Base-by-base conservation (phyloP, 2,329 filamentous ascomycete genomes). In the Aspergillaceae sp. region DNA sequence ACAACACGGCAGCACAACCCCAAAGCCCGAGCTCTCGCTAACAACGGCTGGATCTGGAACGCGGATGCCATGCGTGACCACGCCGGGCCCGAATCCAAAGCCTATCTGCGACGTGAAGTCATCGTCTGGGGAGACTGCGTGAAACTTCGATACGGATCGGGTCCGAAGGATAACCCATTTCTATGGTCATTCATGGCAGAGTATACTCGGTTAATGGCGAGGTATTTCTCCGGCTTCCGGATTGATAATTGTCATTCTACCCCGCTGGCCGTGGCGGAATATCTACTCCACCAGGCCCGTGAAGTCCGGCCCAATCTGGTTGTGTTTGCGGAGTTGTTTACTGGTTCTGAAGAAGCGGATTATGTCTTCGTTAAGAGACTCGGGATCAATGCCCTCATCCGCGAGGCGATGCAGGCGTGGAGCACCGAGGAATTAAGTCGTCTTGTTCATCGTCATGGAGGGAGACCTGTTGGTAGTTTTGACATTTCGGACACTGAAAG, bases 101-200 rank as follows among this genome's bases (percentile, higher is more conserved):
- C 91, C n/a, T 98, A 98, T 61, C 77, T 98, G n/a, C 81, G 88
- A 44, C 81, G 92, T 55, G 89, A 98, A 66, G 88, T 98, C 50
- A 97, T 98, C 55, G 86, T 96, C 29, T 98, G 92, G 92, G 90
- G 91, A 9, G 92, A 98, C 63, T 98, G 94, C 63, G 92, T 97
- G 51, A 98, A 98, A 73, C 77, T 98, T 44, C 83, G 92, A 11
- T 98, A 97, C 61, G 92, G 92, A 32, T 76, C 73, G 28, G 76
- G 81, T 0, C 86, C 84, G 0, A 70, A 90, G 44, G 92, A 97
- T 63, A 97, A 84, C 57, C 91, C 92, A 0, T 98, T 82, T 73
- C 74, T 98, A 6, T 98, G 92, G 92, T 82, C 95, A 6, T 87
- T 87, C 64, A 98, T 98, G 89, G 87, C 86, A 34, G 82, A 85